phyloP scores from a whole-genome alignment of 2,329 filamentous ascomycete genomes.

The Fusarium miscanthi region DNA sequence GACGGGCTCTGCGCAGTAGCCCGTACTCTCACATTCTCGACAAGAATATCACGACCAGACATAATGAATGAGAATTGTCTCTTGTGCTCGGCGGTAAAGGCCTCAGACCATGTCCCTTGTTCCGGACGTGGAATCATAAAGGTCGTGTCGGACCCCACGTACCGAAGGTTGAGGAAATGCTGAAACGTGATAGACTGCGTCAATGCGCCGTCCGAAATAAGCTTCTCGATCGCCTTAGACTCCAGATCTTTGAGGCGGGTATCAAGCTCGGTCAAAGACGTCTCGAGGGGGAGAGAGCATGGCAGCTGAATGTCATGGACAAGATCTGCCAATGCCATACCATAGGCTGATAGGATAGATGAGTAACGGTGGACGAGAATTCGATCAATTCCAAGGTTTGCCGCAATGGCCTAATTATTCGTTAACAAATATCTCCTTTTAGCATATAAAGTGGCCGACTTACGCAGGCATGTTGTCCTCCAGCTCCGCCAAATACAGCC shows the following conservation, averaged over 20 bases:
- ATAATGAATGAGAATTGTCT: neutral
- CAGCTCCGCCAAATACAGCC: slow-evolving; percentile 91
- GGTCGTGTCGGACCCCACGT: slow-evolving; percentile 88
- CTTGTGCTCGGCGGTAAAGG: neutral
- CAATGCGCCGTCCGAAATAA: slow-evolving; percentile 70
- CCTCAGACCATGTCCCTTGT: slow-evolving; percentile 49
- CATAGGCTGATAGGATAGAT: slow-evolving; percentile 88
- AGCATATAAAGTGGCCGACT: neutral
- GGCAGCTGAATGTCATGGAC: slow-evolving; percentile 79
- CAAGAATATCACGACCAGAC: neutral
- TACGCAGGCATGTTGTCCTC: slow-evolving; percentile 89
- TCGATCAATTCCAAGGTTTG: slow-evolving; percentile 83
- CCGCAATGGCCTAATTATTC: slow-evolving; percentile 56
- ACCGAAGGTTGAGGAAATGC: slow-evolving; percentile 93
- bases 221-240: neutral
- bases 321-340: slow-evolving; percentile 79
- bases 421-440: neutral
- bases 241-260: slow-evolving; percentile 55
- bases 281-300: slow-evolving; percentile 62
- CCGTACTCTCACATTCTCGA: neutral
- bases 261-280: slow-evolving; percentile 76
- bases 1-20: neutral
- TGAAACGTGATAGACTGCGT: slow-evolving; percentile 80
- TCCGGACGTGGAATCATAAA: slow-evolving; percentile 87
- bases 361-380: slow-evolving; percentile 89